Base-by-base conservation (phyloP, 2,329 filamentous ascomycete genomes). In the Diaporthe batatas region DNA sequence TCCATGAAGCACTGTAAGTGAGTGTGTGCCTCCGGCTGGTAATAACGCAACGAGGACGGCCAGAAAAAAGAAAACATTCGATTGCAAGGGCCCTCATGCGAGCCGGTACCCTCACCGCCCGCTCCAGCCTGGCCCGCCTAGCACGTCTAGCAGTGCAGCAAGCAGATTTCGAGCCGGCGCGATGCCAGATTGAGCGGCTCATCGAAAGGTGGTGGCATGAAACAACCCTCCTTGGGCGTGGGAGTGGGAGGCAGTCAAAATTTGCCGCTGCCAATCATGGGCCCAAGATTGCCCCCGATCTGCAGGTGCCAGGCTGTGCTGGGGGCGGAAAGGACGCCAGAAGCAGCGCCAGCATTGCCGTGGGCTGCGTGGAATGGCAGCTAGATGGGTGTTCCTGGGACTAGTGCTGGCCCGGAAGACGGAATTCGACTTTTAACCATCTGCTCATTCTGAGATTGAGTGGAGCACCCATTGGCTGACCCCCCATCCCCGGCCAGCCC, bases 401-500 rank as follows among this genome's bases (percentile, higher is more conserved):
- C 49, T 42, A 67, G 58, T 57, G 47, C 39, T 57, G 64, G 77
- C 55, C 72, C 80, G 80, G 80, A 80, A 79, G 75, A 72, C 81
- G 80, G 81, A 78, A 81, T 72, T 67, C 73, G 68, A 75, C 76
- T 73, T 75, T 76, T 73, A 70, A 51, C 68, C 76, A 80, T 82
- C 80, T 81, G 78, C 80, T 81, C 80, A 82, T 82, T 80, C 78
- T 81, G 76, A 76, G 75, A 77, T 44, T 70, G 55, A 53, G 72
- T 74, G 72, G 72, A 64, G 39, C 55, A 51, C 49, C 34, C 6
- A 69, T 72, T 74, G 72, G 72, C 72, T 68, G 64, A 72, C 58
- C 34, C 25, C 25, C 25, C 55, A n/a, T 23, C 47, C 44, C 54
- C 44, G 36, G 54, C 34, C 67, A 57, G 47, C 51, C 11, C 53